Conservation (phyloP, 331 rosid genomes). For the Phaseolus coccineus region DNA sequence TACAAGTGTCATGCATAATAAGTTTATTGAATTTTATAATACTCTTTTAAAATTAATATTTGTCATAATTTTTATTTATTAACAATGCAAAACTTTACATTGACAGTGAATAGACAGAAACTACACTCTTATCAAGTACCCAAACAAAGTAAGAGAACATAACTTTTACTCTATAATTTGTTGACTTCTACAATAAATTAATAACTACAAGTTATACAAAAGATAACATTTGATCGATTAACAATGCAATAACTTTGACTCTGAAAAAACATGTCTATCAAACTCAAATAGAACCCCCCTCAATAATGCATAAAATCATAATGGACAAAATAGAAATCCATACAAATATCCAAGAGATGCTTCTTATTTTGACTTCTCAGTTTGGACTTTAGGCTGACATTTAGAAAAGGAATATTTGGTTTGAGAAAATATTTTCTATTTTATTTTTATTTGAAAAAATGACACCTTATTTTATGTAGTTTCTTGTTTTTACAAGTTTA, state of each 20-base stretch:
- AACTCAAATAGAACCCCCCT: neutral
- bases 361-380: constrained; percentile 7
- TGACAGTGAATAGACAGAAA: too few relatives aligned
- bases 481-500: neutral
- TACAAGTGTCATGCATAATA: neutral
- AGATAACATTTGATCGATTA: neutral
- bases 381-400: neutral
- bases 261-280: too few relatives aligned
- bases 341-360: neutral
- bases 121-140: neutral
- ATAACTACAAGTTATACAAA: neutral
- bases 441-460: too few relatives aligned
- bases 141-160: neutral
- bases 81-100: too few relatives aligned
- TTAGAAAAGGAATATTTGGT: neutral
- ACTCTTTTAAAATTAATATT: too few relatives aligned
- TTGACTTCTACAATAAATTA: neutral
- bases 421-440: neutral
- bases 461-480: neutral
- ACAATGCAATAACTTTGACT: too few relatives aligned
- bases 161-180: too few relatives aligned
- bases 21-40: too few relatives aligned
- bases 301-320: neutral
- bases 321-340: neutral
- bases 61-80: too few relatives aligned